Conservation (phyloP, 176 grass and related monocot species). For the Dactylis glomerata region DNA sequence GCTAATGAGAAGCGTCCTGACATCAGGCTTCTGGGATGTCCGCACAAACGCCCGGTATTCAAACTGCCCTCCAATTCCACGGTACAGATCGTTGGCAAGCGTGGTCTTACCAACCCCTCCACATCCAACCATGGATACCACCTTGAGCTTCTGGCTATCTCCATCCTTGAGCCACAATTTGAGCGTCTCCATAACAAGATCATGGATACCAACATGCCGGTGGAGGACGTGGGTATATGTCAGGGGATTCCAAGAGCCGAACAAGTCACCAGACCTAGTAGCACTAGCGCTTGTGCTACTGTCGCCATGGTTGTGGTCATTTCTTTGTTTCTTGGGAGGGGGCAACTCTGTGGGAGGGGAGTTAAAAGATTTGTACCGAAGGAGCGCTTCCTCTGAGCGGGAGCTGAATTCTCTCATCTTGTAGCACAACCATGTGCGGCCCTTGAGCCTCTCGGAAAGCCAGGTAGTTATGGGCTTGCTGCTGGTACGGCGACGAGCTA, state of each 20-base stretch:
- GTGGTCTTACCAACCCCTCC: constrained; percentile 16
- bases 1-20: constrained; percentile 5
- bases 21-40: background rate
- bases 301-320: background rate
- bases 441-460: background rate
- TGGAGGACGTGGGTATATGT: background rate
- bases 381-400: background rate
- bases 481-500: background rate
- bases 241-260: background rate
- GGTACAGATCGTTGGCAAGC: background rate
- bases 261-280: background rate
- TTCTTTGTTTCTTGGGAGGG: background rate
- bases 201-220: background rate
- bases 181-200: background rate
- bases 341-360: background rate
- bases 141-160: background rate
- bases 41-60: background rate
- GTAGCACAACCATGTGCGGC: background rate
- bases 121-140: background rate
- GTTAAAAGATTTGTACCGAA: background rate
- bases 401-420: background rate
- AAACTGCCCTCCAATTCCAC: background rate
- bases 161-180: background rate
- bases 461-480: background rate
- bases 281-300: background rate